phyloP scores from a whole-genome alignment of 108 stramenopile species.

The Mediolabrus comicus region DNA sequence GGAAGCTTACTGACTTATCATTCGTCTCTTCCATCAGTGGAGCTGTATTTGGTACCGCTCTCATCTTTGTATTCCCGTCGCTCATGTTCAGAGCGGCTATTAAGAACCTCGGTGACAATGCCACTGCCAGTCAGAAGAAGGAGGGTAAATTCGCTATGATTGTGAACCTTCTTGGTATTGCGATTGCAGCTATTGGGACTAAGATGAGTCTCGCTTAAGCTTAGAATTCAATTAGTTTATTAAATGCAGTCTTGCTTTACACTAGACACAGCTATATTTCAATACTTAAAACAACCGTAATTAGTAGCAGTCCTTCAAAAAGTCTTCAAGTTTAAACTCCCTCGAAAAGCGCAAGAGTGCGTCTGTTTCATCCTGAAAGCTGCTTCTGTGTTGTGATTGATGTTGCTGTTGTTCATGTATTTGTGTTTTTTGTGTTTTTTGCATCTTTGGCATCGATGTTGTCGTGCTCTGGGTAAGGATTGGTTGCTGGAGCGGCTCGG shows the following conservation, averaged over 20 bases:
- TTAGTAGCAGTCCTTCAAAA: background rate
- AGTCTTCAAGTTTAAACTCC: background rate
- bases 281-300: background rate
- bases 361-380: background rate
- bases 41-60: conserved; percentile 89
- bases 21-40: conserved; percentile 93
- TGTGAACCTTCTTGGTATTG: conserved; percentile 64
- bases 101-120: conserved; percentile 64
- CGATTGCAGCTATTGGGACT: conserved; percentile 73
- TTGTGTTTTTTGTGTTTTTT: background rate
- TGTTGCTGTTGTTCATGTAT: background rate
- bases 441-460: background rate
- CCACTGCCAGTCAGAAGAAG: conserved; percentile 45
- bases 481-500: conserved; percentile 2
- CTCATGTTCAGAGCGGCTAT: conserved; percentile 66
- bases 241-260: background rate
- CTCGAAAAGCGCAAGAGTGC: background rate
- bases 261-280: background rate
- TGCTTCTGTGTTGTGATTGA: background rate
- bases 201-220: conserved; percentile 33
- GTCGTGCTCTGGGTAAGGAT: background rate
- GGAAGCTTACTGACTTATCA: conserved; percentile 75
- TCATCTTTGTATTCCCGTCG: conserved; percentile 42
- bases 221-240: background rate
- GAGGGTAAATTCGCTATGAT: conserved; percentile 70